Evolutionary conservation across 192 early-diverging fungal species (phyloP), one percentile per base, ranked within the genome.

Genomic region (Entomortierella lignicola): DNA sequence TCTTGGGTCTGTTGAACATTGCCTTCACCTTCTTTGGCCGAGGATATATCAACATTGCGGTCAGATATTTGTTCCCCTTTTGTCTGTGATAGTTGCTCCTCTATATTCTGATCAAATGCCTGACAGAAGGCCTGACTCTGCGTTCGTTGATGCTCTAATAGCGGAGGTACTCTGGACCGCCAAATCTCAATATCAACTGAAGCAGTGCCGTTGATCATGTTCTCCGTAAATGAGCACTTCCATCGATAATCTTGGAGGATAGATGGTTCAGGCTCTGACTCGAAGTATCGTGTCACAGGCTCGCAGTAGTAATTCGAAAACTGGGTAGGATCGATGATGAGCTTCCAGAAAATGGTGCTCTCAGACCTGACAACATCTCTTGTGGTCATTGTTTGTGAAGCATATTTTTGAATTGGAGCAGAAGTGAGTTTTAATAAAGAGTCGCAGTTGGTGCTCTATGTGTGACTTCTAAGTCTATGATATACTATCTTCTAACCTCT

Each of bases 151-250:
- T 55, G 66, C 29, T 23, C 29, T 8, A 42, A 39, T 11, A 37
- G 13, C 13, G 60, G 31, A 31, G 61, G 30, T 21, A 59, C 18
- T 7, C 31, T 27, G 29, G 32, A 12, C 0, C 65, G 64, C 23
- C 23, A 18, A 43, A 77, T 44, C 17, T 58, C 66, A 25, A 77
- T 68, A 8, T 62, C 55, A 18, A 64, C 50, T 4, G 73, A 59
- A 8, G 44, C 60, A 2, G 23, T 18, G 34, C 73, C 66, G 55
- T 77, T 77, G 66, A 69, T 77, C 73, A 77, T 77, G 10, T 68
- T 31, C 73, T 77, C 73, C 0, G 48, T 69, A 12, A 77, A 59
- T 1, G 23, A 17, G 18, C 56, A 62, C 18, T 52, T 47, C 73
- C 66, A 77, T n/a, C 55, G 25, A 26, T 68, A 31, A 18, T 11